Base-by-base conservation (phyloP, 306 rosid species). In the Vigna mungo region DNA sequence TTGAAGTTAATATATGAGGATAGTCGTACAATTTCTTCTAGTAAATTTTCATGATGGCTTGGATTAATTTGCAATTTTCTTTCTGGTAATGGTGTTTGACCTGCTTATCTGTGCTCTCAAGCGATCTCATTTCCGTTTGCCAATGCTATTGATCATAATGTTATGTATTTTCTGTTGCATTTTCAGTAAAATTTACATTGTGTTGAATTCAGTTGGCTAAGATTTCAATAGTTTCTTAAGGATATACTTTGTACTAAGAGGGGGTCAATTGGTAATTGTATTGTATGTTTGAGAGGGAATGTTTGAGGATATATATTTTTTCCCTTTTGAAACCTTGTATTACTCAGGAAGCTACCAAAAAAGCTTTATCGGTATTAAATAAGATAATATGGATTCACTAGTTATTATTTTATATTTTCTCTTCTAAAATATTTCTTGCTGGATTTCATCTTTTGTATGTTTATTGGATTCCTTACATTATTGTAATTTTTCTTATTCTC, bases 401-500 rank as follows among this genome's bases (percentile, higher is more conserved):
- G 9, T 63, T 5, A 3, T 2, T 9, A 41, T 11, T 9, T 32
- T 34, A 36, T 44, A 54, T 37, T 25, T 61, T 8, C n/a, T 48
- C 66, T 20, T 27, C 34, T 34, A 23, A 23, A 67, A 53, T 74
- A 21, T 75, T 39, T 75, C 9, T 21, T 63, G 60, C 80, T 51
- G 27, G 30, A 23, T 63, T 76, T 52, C 55, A 48, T 72, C 34
- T 41, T 25, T 25, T 2, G 17, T 51, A 65, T 75, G 2, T 41
- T 43, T 56, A 63, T 30, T n/a, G 16, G 25, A 66, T 30, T 49
- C 11, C 14, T 78, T n/a, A 25, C 17, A 32, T 48, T 39, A 51
- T 41, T 43, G 36, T 64, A 63, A 48, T 85, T 81, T 30, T 78
- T 30, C 32, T 30, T 55, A 48, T 21, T 51, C 44, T 59, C 71